These are phyloP conservation scores for Cyclotella atomus DNA, from an alignment of 108 stramenopile species.

Conservation along the genomic window DNA sequence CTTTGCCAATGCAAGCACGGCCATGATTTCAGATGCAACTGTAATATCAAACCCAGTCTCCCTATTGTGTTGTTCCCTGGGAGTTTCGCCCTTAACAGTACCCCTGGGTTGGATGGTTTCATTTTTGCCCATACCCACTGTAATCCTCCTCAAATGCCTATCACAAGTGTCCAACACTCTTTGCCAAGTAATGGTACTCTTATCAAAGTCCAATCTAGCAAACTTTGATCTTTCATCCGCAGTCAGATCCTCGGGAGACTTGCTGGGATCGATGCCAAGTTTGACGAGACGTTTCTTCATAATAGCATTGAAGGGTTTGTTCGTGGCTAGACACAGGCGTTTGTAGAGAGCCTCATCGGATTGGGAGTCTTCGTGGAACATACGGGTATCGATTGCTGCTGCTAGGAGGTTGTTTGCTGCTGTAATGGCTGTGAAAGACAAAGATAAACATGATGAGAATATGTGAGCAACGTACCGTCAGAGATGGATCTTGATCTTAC, in stretches of 20 bases:
- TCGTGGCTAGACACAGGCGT: conserved; percentile 68
- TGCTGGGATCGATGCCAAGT: conserved; percentile 87
- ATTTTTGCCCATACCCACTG: conserved; percentile 82
- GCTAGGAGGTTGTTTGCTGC: conserved; percentile 95
- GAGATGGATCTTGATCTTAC: not conserved
- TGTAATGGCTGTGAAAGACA: conserved; percentile 73
- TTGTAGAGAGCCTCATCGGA: conserved; percentile 90
- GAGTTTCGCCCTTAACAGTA: conserved; percentile 47
- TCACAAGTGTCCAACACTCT: conserved; percentile 98
- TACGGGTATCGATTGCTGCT: conserved; percentile 96
- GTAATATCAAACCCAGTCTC: conserved; percentile 98
- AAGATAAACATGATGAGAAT: no score
- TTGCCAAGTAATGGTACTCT: conserved; percentile 95
- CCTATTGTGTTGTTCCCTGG: conserved; percentile 73
- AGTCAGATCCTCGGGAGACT: conserved; percentile 83
- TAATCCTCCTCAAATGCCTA: conserved; percentile 89
- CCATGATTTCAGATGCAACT: conserved; percentile 98
- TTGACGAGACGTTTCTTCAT: conserved; percentile 88
- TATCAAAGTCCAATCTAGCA: conserved; percentile 95
- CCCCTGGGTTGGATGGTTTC: conserved; percentile 82
- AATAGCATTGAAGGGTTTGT: conserved; percentile 73
- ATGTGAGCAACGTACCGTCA: no score
- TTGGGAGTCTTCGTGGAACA: conserved; percentile 96
- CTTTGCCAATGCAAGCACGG: conserved; percentile 93
- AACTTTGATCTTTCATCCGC: conserved; percentile 81